Percentiles rank a stretch among this genome's conserved stretches.
These are phyloP conservation scores for Obba rivulosa DNA, from an alignment of 768 basidiomycete species.

Conservation along the genomic window DNA sequence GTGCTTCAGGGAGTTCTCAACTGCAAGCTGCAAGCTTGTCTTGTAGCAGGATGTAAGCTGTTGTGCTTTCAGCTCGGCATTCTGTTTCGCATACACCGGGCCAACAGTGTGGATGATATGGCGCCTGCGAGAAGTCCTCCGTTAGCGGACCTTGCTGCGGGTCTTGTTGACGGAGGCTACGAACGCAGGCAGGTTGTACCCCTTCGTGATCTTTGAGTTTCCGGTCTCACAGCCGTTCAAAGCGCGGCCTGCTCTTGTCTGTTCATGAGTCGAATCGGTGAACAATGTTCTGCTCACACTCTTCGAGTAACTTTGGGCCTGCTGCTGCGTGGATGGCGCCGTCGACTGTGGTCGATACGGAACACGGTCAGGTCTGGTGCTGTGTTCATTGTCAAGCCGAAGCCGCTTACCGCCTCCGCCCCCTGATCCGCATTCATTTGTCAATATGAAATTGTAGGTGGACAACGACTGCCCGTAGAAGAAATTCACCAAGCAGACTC, in stretches of 20 bases:
- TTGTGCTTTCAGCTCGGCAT: conserved; percentile 39
- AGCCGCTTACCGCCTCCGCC: conserved; percentile 64
- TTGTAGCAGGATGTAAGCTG: conserved; percentile 67
- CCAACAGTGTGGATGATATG: conserved; percentile 82
- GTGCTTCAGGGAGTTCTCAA: conserved; percentile 53
- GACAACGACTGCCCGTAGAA: conserved; percentile 3
- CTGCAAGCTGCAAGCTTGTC: conserved; percentile 56
- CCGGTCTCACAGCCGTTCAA: conserved; percentile 69
- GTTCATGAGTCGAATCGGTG: background rate
- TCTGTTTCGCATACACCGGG: conserved; percentile 49
- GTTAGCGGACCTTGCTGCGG: background rate
- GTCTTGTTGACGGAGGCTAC: conserved; percentile 22
- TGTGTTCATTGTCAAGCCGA: background rate
- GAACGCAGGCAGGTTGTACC: conserved; percentile 73
- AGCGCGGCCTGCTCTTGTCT: conserved; percentile 41
- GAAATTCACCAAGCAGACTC: conserved; percentile 51
- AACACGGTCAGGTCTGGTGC: background rate
- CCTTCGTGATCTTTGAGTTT: conserved; percentile 73
- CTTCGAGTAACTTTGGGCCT: conserved; percentile 55
- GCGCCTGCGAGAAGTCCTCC: conserved; percentile 35
- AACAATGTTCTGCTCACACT: conserved; percentile 45
- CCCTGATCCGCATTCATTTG: conserved; percentile 34
- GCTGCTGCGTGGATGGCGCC: conserved; percentile 80
- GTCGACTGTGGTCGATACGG: conserved; percentile 46
- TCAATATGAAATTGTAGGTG: background rate